These are phyloP conservation scores for Leucosporidium scottii DNA, from an alignment of 768 basidiomycete genomes.

Conservation along the genomic window DNA sequence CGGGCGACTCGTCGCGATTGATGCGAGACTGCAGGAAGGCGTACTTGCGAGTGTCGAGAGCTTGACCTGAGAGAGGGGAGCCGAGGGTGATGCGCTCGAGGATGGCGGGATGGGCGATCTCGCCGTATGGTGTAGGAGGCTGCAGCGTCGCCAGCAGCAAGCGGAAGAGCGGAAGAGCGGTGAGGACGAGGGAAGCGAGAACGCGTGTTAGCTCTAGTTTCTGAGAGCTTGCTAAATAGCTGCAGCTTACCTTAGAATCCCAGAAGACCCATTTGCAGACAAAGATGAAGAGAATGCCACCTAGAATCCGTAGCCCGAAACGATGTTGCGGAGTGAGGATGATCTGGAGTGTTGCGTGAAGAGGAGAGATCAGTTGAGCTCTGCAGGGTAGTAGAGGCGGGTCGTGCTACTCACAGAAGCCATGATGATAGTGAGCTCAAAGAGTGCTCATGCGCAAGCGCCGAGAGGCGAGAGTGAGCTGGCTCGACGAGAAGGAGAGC, in stretches of 20 bases:
- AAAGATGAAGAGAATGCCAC: constrained; percentile 36
- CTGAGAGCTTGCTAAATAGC: neutral
- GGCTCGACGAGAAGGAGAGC: too few species aligned
- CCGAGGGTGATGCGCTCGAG: constrained; percentile 56
- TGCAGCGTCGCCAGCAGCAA: too few species aligned
- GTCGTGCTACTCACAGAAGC: neutral
- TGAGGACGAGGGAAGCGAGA: neutral
- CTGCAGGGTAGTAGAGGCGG: neutral
- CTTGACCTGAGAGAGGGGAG: constrained; percentile 55
- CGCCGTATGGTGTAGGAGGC: constrained; percentile 34
- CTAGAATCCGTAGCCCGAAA: constrained; percentile 37
- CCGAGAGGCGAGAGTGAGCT: too few species aligned
- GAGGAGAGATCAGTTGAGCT: neutral
- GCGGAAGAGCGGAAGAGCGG: too few species aligned
- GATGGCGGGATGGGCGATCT: constrained; percentile 42
- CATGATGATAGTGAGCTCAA: neutral
- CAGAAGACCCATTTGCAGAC: constrained; percentile 35
- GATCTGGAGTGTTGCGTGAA: constrained; percentile 9
- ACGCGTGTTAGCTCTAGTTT: neutral
- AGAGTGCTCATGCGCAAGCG: too few species aligned
- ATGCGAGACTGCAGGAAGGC: constrained; percentile 79
- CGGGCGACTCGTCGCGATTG: constrained; percentile 68
- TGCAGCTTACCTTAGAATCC: constrained; percentile 25
- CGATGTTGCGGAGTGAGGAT: constrained; percentile 36
- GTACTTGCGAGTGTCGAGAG: constrained; percentile 79